A percentile compares a stretch with the other conserved stretches of the same genome.
These are phyloP conservation scores for Circinella umbellata DNA, from an alignment of 371 early-diverging fungal species.

Conservation along the genomic window DNA sequence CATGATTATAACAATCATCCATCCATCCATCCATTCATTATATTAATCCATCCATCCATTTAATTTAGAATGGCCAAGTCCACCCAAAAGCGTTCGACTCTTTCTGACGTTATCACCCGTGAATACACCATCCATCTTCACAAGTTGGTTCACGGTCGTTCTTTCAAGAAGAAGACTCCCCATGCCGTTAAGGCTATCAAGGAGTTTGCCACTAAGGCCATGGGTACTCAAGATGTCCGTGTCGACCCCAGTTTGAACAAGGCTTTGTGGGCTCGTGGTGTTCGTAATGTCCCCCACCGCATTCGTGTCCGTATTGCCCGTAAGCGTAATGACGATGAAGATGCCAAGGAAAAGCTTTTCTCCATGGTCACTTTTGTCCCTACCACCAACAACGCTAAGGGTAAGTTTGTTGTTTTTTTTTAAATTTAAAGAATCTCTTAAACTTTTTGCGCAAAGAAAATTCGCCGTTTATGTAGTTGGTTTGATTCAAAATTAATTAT, in stretches of 20 bases:
- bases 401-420: no score
- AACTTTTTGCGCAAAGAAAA: constrained; percentile 1
- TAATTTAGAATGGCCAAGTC: constrained; percentile 55
- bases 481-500: background rate
- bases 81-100: constrained; percentile 65
- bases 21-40: constrained; percentile 13
- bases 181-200: constrained; percentile 92
- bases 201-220: constrained; percentile 84
- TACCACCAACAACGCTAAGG: constrained; percentile 84
- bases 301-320: constrained; percentile 93
- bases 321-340: constrained; percentile 94
- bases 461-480: constrained; percentile 18
- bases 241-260: constrained; percentile 83
- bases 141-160: constrained; percentile 75
- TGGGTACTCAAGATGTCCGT: constrained; percentile 91
- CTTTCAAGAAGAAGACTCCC: constrained; percentile 97
- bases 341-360: constrained; percentile 95
- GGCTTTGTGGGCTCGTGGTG: constrained; percentile 88
- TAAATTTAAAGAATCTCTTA: no score
- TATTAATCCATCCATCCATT: constrained; percentile 13
- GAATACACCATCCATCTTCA: constrained; percentile 97
- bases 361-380: constrained; percentile 87
- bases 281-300: constrained; percentile 92
- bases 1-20: background rate
- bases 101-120: constrained; percentile 82